Conservation (phyloP, 2,329 filamentous ascomycete genomes). For the Zymoseptoria crescenta region DNA sequence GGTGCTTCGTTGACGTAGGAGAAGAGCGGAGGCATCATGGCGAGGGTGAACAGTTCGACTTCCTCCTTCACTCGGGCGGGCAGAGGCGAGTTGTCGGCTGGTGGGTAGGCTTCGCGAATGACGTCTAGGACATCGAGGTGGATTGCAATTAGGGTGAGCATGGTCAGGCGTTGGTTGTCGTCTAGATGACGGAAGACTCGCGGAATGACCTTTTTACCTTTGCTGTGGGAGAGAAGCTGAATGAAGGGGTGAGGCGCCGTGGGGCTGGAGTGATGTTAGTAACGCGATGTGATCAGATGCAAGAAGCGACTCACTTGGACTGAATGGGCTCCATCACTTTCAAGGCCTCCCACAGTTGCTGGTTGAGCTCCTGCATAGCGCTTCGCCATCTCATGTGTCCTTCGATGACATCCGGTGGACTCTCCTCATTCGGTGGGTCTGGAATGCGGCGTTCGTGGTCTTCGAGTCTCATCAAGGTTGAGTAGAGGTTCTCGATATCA, state of each 20-base stretch:
- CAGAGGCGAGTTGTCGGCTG: conserved; percentile 62
- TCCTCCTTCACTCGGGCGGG: conserved; percentile 76
- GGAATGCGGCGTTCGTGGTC: conserved; percentile 81
- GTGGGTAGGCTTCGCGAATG: conserved; percentile 68
- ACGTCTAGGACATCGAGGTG: conserved; percentile 91
- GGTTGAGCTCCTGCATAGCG: conserved; percentile 62
- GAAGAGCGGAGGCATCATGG: conserved; percentile 85
- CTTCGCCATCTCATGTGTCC: conserved; percentile 73
- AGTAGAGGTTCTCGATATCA: conserved; percentile 84
- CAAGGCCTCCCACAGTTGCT: conserved; percentile 73
- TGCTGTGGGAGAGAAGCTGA: conserved; percentile 84
- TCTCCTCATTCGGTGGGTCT: conserved; percentile 54
- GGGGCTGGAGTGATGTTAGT: conserved; percentile 44
- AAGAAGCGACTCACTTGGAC: conserved; percentile 34
- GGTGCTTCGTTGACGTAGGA: conserved; percentile 85
- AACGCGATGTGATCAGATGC: neutral
- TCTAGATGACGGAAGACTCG: conserved; percentile 91
- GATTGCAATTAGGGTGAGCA: conserved; percentile 90
- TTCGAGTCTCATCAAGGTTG: conserved; percentile 84
- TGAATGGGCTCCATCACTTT: conserved; percentile 91
- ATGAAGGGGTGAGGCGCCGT: conserved; percentile 81
- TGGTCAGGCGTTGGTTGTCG: conserved; percentile 86
- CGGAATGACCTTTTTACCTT: conserved; percentile 93
- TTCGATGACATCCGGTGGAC: conserved; percentile 61
- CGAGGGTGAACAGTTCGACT: conserved; percentile 79